phyloP scores from a whole-genome alignment of 495 filamentous ascomycete species.

The Ascobolus immersus region DNA sequence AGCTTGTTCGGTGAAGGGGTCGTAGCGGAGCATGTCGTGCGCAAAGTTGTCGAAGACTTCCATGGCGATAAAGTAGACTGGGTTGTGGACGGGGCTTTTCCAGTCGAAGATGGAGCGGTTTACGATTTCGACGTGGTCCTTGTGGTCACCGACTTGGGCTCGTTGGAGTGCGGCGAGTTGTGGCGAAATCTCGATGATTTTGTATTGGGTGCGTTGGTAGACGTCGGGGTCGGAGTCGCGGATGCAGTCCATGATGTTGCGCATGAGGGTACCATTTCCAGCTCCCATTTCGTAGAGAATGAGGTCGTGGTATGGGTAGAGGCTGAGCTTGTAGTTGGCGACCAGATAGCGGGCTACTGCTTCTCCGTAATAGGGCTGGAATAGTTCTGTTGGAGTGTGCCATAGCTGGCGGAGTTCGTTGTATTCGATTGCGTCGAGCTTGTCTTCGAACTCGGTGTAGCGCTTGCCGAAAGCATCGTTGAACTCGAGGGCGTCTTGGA shows the following conservation, averaged over 20 bases:
- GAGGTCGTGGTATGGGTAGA: constrained; percentile 88
- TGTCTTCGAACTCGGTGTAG: constrained; percentile 77
- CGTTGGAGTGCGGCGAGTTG: constrained; percentile 53
- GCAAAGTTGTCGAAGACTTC: constrained; percentile 98
- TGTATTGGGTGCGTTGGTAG: constrained; percentile 80
- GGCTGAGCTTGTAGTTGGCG: constrained; percentile 78
- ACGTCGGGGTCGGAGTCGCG: constrained; percentile 70
- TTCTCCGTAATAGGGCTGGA: constrained; percentile 89
- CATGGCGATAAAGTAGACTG: constrained; percentile 94
- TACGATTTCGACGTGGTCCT: constrained; percentile 70
- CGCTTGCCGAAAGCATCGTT: constrained; percentile 43
- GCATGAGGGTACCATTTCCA: constrained; percentile 91
- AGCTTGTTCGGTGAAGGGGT: constrained; percentile 42
- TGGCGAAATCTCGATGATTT: constrained; percentile 80
- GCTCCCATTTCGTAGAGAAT: constrained; percentile 98
- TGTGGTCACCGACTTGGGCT: constrained; percentile 57
- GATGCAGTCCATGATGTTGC: constrained; percentile 92
- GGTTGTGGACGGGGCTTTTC: constrained; percentile 55
- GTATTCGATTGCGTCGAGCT: constrained; percentile 37
- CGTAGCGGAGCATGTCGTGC: constrained; percentile 80
- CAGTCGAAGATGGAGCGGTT: constrained; percentile 90
- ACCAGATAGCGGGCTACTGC: constrained; percentile 84
- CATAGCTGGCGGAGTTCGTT: constrained; percentile 76
- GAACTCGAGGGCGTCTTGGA: constrained; percentile 67
- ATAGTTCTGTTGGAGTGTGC: constrained; percentile 96